Base-by-base conservation (phyloP, 768 basidiomycete species). In the Boletus reticulatus region DNA sequence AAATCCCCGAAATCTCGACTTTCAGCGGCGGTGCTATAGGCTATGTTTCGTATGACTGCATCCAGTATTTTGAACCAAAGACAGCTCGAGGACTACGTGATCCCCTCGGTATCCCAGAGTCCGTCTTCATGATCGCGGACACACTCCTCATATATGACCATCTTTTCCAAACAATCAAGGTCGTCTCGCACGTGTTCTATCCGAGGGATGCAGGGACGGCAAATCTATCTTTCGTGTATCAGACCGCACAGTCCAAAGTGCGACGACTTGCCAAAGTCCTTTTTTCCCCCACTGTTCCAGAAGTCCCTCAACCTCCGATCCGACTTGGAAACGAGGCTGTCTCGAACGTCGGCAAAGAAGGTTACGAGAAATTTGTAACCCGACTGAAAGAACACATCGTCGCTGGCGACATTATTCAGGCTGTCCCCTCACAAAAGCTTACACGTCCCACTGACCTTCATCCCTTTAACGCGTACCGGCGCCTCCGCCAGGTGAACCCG, bases 1-100 rank as follows among this genome's bases (percentile, higher is more conserved):
- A 89, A 69, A 84, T 97, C 24, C 94, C 94, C 6, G 90, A 95
- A 70, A 80, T 96, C 36, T 87, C 92, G 2, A 95, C 95, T 0
- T 97, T 98, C 69, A 96, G 94, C 43, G 97, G 97, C 44, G 97
- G 97, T 43, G 96, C 95, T 2, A 92, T 98, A 66, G 97, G 97
- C 51, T 98, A 97, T 70, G 93, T 99, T 57, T 84, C 93, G 13
- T 99, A 94, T 75, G 97, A 99, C 70, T 94, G 93, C 71, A 85
- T 99, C 53, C 92, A 90, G 53, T 86, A 98, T 72, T 99, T 99
- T 65, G 97, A 99, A 71, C 94, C 97, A 50, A 93, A 89, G 75
- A 94, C 94, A 8, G 84, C 84, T 47, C 79, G 86, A 37, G 78
- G 83, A 17, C 79, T 94, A 24, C 74, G 75, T n/a, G 93, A 98